Evolutionary conservation across 2,329 filamentous ascomycete genomes (phyloP).

Genomic region (Bimuria novae-zelandiae): DNA sequence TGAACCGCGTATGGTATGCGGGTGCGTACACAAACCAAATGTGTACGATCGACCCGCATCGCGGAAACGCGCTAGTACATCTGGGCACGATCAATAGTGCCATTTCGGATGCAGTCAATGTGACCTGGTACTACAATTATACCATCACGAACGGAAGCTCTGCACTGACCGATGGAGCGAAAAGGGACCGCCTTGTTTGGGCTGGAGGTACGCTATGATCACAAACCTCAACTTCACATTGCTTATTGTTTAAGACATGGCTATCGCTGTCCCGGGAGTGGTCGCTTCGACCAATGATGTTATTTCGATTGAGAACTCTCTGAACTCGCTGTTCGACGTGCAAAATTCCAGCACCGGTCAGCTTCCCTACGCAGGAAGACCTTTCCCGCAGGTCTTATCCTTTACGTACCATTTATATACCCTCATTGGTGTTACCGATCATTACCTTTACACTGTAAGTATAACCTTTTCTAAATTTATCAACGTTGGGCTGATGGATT

Average conservation of each 20-base stretch:
- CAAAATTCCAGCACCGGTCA: constrained; percentile 50
- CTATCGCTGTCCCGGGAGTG: constrained; percentile 59
- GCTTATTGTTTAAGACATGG: constrained; percentile 54
- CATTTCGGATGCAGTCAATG: constrained; percentile 36
- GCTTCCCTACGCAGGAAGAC: constrained; percentile 58
- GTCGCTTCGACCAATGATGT: constrained; percentile 61
- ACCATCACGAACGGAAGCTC: constrained; percentile 49
- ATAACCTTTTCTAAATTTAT: too few relatives aligned
- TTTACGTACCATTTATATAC: constrained; percentile 63
- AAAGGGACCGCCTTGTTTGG: constrained; percentile 65
- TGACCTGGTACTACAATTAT: constrained; percentile 49
- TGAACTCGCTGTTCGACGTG: constrained; percentile 54
- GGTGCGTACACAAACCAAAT: constrained; percentile 48
- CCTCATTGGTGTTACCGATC: constrained; percentile 52
- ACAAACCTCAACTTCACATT: not conserved
- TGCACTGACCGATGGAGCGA: constrained; percentile 58
- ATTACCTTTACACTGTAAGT: constrained; percentile 50
- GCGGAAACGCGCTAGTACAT: constrained; percentile 45
- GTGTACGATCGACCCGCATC: constrained; percentile 44
- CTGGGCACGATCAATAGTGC: constrained; percentile 34
- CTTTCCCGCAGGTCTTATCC: constrained; percentile 47
- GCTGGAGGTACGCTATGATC: constrained; percentile 53
- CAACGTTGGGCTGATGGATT: not conserved
- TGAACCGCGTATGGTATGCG: constrained; percentile 53
- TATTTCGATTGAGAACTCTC: constrained; percentile 54